These are phyloP conservation scores for Colletotrichum orbiculare DNA, from an alignment of 2,329 filamentous ascomycete species.

Conservation along the genomic window DNA sequence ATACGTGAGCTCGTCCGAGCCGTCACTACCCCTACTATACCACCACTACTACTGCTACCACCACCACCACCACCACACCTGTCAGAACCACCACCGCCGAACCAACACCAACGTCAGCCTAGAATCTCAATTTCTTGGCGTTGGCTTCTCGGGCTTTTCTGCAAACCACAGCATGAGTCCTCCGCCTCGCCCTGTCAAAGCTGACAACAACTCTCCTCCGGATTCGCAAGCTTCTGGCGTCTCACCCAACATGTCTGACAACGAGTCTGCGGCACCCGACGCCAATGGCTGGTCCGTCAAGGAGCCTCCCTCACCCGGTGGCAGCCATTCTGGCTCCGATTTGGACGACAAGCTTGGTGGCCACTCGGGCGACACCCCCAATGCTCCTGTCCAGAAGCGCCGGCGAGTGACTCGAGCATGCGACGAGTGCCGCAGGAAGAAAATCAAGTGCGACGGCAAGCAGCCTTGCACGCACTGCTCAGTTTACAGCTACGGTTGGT, in stretches of 20 bases:
- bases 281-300: conserved; percentile 48
- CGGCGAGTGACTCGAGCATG: conserved; percentile 83
- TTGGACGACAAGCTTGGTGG: conserved; percentile 47
- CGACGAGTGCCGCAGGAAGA: conserved; percentile 85
- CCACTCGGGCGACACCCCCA: conserved; percentile 47
- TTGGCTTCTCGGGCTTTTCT: background rate
- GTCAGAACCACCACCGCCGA: conserved; percentile 17
- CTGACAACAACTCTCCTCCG: conserved; percentile 32
- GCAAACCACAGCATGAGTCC: conserved; percentile 36
- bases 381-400: conserved; percentile 77
- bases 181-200: conserved; percentile 34
- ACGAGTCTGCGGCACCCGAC: conserved; percentile 52
- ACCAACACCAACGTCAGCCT: conserved; percentile 37
- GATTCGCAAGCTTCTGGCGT: conserved; percentile 36
- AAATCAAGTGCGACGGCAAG: conserved; percentile 89
- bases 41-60: background rate
- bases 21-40: background rate
- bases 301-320: conserved; percentile 53
- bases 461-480: conserved; percentile 95
- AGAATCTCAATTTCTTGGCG: conserved; percentile 8
- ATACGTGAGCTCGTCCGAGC: conserved; percentile 26
- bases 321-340: conserved; percentile 57
- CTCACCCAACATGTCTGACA: conserved; percentile 55
- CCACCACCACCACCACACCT: background rate
- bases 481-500: conserved; percentile 95